Conservation (phyloP, 2,329 filamentous ascomycete species). For the Microdochium nivale region DNA sequence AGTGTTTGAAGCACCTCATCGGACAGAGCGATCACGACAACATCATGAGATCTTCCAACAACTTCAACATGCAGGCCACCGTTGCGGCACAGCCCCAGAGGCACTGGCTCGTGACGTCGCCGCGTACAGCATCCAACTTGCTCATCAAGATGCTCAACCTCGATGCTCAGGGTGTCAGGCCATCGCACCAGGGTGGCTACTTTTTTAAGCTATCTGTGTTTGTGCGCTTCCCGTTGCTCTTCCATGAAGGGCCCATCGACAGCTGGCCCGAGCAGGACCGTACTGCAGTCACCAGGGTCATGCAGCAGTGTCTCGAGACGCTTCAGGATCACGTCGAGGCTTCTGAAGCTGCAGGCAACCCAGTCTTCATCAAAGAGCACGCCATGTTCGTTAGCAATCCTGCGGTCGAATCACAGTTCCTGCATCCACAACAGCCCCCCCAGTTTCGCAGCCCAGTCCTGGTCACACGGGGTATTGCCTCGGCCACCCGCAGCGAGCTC, state of each 20-base stretch:
- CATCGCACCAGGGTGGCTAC: conserved; percentile 15
- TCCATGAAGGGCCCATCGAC: conserved; percentile 9
- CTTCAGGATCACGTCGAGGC: conserved; percentile 13
- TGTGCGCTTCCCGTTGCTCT: conserved; percentile 2
- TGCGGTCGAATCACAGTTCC: neutral
- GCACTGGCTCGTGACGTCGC: neutral
- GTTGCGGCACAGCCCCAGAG: neutral
- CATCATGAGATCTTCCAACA: too few species aligned
- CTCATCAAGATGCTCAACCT: conserved; percentile 19
- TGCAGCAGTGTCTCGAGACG: conserved; percentile 16
- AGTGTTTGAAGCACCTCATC: too few species aligned
- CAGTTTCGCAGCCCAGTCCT: neutral
- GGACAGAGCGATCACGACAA: too few species aligned
- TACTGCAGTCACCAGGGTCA: conserved; percentile 9
- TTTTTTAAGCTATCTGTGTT: conserved; percentile 16
- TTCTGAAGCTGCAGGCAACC: conserved; percentile 15
- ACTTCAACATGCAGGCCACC: too few species aligned
- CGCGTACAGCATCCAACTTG: conserved; percentile 21
- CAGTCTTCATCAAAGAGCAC: conserved; percentile 26
- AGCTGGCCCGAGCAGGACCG: conserved; percentile 19
- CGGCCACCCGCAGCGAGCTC: neutral
- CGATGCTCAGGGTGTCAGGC: conserved; percentile 15
- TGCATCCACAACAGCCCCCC: neutral
- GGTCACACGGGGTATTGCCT: neutral
- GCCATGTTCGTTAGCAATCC: conserved; percentile 14